Evolutionary conservation across 2,329 filamentous ascomycete genomes (phyloP).

Genomic region (Xylaria sp.): DNA sequence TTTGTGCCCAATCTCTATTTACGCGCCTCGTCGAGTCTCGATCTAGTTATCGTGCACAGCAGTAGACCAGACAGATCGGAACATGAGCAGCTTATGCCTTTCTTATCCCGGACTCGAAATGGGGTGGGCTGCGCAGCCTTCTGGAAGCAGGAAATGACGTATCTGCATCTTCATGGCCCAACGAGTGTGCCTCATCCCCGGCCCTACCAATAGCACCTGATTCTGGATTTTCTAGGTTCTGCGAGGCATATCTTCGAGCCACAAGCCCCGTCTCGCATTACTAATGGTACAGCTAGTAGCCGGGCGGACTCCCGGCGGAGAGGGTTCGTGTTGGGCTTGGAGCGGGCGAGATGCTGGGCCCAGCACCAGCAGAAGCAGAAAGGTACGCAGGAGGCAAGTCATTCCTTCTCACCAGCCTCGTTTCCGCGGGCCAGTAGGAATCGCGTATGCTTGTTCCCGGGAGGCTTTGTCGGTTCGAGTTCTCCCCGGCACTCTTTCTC

Average conservation of each 20-base stretch:
- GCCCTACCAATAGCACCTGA: background rate
- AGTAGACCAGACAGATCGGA: background rate
- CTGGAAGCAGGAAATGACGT: background rate
- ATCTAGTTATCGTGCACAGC: background rate
- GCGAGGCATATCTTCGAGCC: background rate
- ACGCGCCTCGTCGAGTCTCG: background rate
- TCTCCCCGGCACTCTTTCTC: background rate
- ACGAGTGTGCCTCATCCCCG: background rate
- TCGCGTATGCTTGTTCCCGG: background rate
- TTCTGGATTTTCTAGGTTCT: background rate
- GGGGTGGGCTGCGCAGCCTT: conserved; percentile 9
- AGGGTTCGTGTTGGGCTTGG: background rate
- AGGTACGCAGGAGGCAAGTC: background rate
- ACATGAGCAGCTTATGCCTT: conserved; percentile 6
- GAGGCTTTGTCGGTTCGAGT: background rate
- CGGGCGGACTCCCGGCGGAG: background rate
- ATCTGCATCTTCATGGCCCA: background rate
- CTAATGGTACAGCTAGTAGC: background rate
- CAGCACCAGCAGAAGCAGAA: background rate
- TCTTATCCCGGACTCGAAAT: conserved; percentile 11
- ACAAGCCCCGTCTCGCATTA: background rate
- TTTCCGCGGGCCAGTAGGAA: background rate
- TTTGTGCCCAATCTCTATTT: conserved; percentile 2
- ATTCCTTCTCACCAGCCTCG: background rate
- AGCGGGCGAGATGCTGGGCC: background rate